A percentile compares a stretch with the other conserved stretches of the same genome.
These are phyloP conservation scores for Mycena polygramma DNA, from an alignment of 768 basidiomycete species.

Conservation along the genomic window DNA sequence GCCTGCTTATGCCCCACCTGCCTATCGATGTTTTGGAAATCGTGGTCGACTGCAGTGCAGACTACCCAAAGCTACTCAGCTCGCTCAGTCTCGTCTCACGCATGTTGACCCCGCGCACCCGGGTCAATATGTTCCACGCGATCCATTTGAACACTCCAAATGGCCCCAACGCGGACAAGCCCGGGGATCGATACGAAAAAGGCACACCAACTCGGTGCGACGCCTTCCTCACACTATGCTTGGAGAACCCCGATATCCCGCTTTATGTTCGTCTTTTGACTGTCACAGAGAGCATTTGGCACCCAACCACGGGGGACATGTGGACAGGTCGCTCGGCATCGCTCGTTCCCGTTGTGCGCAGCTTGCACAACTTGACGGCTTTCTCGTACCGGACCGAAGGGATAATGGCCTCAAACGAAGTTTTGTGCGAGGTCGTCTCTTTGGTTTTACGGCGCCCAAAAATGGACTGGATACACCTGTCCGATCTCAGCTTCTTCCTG, in stretches of 20 bases:
- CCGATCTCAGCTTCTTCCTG: not conserved
- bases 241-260: not conserved
- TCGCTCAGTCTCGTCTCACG: conserved; percentile 2
- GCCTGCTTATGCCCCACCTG: not conserved
- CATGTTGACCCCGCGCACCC: conserved; percentile 7
- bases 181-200: not conserved
- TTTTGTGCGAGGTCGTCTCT: not conserved
- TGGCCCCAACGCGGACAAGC: not conserved
- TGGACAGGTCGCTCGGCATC: not conserved
- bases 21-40: conserved; percentile 20
- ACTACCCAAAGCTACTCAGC: not conserved
- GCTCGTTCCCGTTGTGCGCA: not conserved
- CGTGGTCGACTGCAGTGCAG: conserved; percentile 5
- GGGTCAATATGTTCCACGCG: conserved; percentile 9
- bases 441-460: not conserved
- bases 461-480: not conserved
- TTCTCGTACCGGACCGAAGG: conserved; percentile 11
- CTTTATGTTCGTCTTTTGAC: not conserved
- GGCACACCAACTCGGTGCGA: not conserved
- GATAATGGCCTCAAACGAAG: too few species aligned
- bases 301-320: not conserved
- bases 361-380: not conserved
- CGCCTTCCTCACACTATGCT: conserved; percentile 5
- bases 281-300: conserved; percentile 2
- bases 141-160: not conserved